Conservation (phyloP, 495 filamentous ascomycete species). For the Annulohypoxylon nitens region DNA sequence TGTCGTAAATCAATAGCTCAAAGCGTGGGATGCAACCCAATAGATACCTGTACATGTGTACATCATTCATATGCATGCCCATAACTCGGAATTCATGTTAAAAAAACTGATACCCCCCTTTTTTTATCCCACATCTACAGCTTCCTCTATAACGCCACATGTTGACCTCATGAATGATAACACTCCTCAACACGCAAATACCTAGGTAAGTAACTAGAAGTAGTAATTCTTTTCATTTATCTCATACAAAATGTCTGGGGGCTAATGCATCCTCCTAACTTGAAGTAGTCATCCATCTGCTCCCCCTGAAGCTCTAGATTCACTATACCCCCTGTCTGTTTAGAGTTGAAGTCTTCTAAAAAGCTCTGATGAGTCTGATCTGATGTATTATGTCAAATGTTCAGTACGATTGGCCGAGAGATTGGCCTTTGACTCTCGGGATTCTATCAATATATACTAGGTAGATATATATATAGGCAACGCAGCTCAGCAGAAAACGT, state of each 20-base stretch:
- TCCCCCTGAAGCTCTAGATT: constrained; percentile 30
- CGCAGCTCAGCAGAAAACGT: constrained; percentile 6
- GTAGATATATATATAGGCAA: background rate
- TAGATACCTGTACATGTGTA: background rate
- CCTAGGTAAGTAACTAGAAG: background rate
- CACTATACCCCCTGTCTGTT: constrained; percentile 24
- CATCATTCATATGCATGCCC: background rate
- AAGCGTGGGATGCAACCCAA: background rate
- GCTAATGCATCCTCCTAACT: constrained; percentile 34
- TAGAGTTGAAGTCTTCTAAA: constrained; percentile 14
- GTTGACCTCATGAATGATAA: background rate
- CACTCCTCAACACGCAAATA: background rate
- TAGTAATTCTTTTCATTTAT: constrained; percentile 23
- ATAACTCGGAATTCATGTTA: constrained; percentile 10
- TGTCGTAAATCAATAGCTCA: background rate
- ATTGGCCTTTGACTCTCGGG: background rate
- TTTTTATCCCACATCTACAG: constrained; percentile 18
- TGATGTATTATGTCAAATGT: constrained; percentile 7
- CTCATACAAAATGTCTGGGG: constrained; percentile 29
- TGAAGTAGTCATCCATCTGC: constrained; percentile 28
- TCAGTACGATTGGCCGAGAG: background rate
- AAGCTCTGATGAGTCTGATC: constrained; percentile 11
- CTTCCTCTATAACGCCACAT: constrained; percentile 1
- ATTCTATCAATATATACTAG: background rate
- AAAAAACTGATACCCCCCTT: constrained; percentile 22